Evolutionary conservation across 1,139 yeast genomes (phyloP), one percentile per base, ranked within the genome.

Genomic region (Yamadazyma songkhlaensis): DNA sequence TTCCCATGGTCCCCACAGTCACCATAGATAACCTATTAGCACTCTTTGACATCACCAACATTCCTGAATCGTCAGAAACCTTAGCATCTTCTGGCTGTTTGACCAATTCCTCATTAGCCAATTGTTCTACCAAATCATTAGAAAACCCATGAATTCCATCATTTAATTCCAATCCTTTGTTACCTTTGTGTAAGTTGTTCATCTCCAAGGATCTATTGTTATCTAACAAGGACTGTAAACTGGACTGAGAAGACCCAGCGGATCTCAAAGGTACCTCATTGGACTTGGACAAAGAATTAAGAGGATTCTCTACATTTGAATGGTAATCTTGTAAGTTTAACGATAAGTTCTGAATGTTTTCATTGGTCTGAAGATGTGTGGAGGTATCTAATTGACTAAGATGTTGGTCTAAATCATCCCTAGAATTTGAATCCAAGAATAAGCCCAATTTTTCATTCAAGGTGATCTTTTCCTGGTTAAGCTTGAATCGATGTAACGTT

Each of bases 71-170:
- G 26, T 46, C 49, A 6, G 47, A 42, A 10, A 36, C 39, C 11
- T 32, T 29, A 10, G 15, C 17, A 40, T 12, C 14, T 12, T 7
- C 10, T 2, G 21, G 22, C 14, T 32, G 34, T 9, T 27, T 34
- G 2, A 35, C 25, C 13, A 35, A 14, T 13, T 23, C 15, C 26
- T 39, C 39, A 26, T 28, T 17, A 14, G 68, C 54, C 37, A 68
- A 54, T 35, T 59, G 50, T 36, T 60, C 68, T 9, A 70, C 72
- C 36, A 65, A 40, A 24, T 60, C 59, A 44, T 69, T 72, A 1
- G 74, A 54, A 38, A 70, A 64, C 1, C 76, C 76, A 42, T 66
- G 67, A 23, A 71, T 66, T 9, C 77, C 77, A 46, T 70, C 74
- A 43, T 65, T 66, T 39, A 71, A 52, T 40, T 60, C 57, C 3